A percentile compares a stretch with the other conserved stretches of the same genome.
phyloP scores from a whole-genome alignment of 2,329 filamentous ascomycete genomes.

The Fusarium veterinarium region DNA sequence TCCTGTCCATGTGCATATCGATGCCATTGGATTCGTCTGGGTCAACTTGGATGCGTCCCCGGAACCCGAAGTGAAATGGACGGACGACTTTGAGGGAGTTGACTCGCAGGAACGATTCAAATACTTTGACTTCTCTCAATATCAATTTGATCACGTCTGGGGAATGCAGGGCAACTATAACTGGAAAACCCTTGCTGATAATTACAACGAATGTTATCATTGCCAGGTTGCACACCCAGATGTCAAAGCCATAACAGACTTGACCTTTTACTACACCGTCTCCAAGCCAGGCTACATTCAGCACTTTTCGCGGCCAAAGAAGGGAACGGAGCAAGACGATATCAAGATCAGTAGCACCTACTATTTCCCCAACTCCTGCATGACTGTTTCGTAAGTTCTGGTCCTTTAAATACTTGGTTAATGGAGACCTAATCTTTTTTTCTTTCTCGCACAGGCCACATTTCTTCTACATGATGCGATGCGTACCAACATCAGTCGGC shows the following conservation, averaged over 20 bases:
- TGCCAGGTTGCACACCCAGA: conserved; percentile 31
- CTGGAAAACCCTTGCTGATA: conserved; percentile 70
- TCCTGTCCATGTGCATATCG: conserved; percentile 63
- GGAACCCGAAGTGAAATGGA: conserved; percentile 55
- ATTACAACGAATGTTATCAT: conserved; percentile 66
- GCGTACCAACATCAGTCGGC: conserved; percentile 23
- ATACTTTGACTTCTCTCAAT: conserved; percentile 61
- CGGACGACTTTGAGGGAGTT: conserved; percentile 60
- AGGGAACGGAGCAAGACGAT: background rate
- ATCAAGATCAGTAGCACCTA: conserved; percentile 24
- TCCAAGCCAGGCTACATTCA: conserved; percentile 32
- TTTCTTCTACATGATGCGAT: conserved; percentile 35
- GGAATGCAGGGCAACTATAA: conserved; percentile 67
- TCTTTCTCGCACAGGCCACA: background rate
- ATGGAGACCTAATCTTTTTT: background rate
- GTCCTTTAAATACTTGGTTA: accelerated
- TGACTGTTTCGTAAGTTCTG: conserved; percentile 28
- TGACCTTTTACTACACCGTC: background rate
- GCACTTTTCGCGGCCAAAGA: conserved; percentile 8
- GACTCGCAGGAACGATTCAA: conserved; percentile 59
- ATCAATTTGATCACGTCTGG: conserved; percentile 67
- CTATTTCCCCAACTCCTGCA: conserved; percentile 31
- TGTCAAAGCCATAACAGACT: conserved; percentile 4
- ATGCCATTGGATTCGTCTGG: conserved; percentile 66
- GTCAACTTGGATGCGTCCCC: conserved; percentile 62